Percentiles rank a stretch among this genome's conserved stretches.
These are phyloP conservation scores for Erigeron canadensis DNA, from an alignment of 129 eudicot genomes.

Conservation along the genomic window DNA sequence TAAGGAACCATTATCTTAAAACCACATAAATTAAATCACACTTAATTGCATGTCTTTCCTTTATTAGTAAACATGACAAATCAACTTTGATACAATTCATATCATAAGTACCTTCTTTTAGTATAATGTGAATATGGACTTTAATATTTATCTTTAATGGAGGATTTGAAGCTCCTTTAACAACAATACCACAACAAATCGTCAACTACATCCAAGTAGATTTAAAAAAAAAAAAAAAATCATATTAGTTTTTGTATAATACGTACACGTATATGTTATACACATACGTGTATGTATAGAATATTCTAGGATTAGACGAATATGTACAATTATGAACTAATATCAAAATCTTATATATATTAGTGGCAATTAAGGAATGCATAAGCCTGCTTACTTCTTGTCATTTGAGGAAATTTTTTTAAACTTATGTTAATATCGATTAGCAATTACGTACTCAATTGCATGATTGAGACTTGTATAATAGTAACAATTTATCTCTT, in stretches of 20 bases:
- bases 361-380: neutral
- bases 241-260: slow-evolving; percentile 10
- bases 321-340: slow-evolving; percentile 5
- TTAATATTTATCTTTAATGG: slow-evolving; percentile 22
- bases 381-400: slow-evolving; percentile 12
- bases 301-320: neutral
- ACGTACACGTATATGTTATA: slow-evolving; percentile 24
- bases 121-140: slow-evolving; percentile 31
- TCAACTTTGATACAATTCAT: slow-evolving; percentile 47
- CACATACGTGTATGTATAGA: slow-evolving; percentile 15
- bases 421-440: neutral
- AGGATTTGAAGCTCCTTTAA: slow-evolving; percentile 21
- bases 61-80: slow-evolving; percentile 53
- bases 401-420: neutral
- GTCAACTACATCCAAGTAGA: slow-evolving; percentile 13
- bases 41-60: slow-evolving; percentile 48
- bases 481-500: neutral
- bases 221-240: too few relatives aligned
- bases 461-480: neutral
- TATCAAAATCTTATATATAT: slow-evolving; percentile 9
- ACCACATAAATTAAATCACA: slow-evolving; percentile 60
- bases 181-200: slow-evolving; percentile 33
- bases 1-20: slow-evolving; percentile 67
- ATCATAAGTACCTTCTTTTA: slow-evolving; percentile 33
- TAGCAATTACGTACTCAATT: neutral